A percentile compares a stretch with the other conserved stretches of the same genome.
Conservation (phyloP, 768 basidiomycete genomes). For the Calocybe cyanea region DNA sequence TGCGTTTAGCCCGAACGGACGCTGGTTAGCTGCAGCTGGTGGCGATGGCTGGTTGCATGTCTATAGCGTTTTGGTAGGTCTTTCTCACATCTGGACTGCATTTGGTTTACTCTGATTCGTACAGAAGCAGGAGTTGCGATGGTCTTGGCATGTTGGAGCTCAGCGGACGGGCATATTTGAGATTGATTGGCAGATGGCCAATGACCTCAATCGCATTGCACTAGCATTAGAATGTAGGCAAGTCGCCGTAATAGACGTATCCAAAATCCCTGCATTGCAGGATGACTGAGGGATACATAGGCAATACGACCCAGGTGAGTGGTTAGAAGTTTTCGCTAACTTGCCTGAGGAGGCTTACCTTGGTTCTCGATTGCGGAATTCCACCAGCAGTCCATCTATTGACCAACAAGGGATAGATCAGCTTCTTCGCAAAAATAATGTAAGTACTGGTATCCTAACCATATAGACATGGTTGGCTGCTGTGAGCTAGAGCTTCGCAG, state of each 20-base stretch:
- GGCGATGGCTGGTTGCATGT: slow-evolving; percentile 76
- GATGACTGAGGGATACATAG: too few relatives aligned
- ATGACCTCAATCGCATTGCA: slow-evolving; percentile 58
- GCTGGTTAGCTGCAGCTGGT: slow-evolving; percentile 70
- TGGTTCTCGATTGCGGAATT: slow-evolving; percentile 81
- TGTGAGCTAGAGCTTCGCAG: slow-evolving; percentile 47
- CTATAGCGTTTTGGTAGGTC: slow-evolving; percentile 63
- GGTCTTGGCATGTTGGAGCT: slow-evolving; percentile 60
- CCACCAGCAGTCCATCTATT: slow-evolving; percentile 92
- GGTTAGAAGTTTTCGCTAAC: too few relatives aligned
- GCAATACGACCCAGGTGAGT: not conserved
- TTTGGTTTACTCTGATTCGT: not conserved
- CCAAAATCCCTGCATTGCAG: not conserved
- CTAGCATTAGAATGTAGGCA: slow-evolving; percentile 65
- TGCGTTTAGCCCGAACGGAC: slow-evolving; percentile 71
- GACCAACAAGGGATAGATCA: not conserved
- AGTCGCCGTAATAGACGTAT: slow-evolving; percentile 51
- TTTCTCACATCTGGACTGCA: not conserved
- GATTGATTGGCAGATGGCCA: slow-evolving; percentile 64
- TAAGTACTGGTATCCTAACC: slow-evolving; percentile 49
- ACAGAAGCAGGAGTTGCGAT: slow-evolving; percentile 45
- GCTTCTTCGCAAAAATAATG: not conserved
- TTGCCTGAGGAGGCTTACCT: slow-evolving; percentile 35
- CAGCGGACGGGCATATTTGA: slow-evolving; percentile 69
- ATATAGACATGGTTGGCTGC: slow-evolving; percentile 84